Conservation (phyloP, 2,329 filamentous ascomycete genomes). For the Diaporthe vexans region DNA sequence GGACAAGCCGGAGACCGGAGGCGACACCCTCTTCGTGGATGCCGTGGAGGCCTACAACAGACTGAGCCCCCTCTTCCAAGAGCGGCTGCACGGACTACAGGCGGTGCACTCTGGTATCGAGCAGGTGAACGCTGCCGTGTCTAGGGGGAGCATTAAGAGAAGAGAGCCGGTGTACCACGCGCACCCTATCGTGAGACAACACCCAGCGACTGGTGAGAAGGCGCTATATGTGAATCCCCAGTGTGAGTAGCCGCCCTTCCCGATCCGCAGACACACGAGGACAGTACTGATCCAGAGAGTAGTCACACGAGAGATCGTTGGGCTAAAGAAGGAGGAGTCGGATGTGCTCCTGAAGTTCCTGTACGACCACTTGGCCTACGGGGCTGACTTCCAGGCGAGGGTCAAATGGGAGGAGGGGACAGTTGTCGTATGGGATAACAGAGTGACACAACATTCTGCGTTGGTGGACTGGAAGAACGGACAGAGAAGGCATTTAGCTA, state of each 20-base stretch:
- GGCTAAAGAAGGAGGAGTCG: constrained; percentile 88
- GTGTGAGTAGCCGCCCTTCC: constrained; percentile 65
- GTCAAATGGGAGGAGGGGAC: constrained; percentile 85
- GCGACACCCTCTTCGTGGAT: constrained; percentile 88
- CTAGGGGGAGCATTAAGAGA: constrained; percentile 77
- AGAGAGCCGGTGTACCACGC: constrained; percentile 81
- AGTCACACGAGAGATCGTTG: constrained; percentile 86
- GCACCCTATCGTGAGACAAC: constrained; percentile 85
- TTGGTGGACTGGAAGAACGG: constrained; percentile 86
- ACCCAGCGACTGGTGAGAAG: constrained; percentile 88
- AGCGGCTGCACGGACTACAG: constrained; percentile 83
- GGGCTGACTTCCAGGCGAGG: constrained; percentile 79
- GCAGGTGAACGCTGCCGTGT: constrained; percentile 79
- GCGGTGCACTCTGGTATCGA: constrained; percentile 87
- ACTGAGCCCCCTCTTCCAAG: constrained; percentile 82
- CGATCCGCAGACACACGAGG: not conserved
- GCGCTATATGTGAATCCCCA: constrained; percentile 86
- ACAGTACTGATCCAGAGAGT: constrained; percentile 44
- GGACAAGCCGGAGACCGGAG: constrained; percentile 84
- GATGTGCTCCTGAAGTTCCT: constrained; percentile 83
- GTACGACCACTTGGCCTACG: constrained; percentile 80
- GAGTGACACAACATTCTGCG: constrained; percentile 83
- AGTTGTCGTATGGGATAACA: constrained; percentile 90
- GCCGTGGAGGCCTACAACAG: constrained; percentile 85
- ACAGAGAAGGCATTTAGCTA: constrained; percentile 82